Base-by-base conservation (phyloP, 441 rosid genomes). In the Bruguiera hainesii region DNA sequence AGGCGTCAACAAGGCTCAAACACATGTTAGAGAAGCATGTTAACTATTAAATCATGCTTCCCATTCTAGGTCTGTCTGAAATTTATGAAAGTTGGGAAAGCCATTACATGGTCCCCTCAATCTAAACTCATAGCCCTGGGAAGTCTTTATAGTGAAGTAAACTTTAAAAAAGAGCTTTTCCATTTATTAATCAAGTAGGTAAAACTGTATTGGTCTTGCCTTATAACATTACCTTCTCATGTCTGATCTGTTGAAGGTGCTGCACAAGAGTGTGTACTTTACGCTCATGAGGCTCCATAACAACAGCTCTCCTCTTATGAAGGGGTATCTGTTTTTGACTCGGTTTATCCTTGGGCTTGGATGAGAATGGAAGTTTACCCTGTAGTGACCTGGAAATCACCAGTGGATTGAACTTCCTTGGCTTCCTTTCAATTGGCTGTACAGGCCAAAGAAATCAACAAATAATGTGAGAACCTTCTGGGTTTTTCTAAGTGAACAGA, bases 391-490 rank as follows among this genome's bases (percentile, higher is more conserved):
- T 87, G 7, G 97, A 85, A 73, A 89, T 81, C 69, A 83, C 85
- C 84, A 94, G 52, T 26, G 89, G 85, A 59, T 85, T 87, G 90
- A 91, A 94, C 78, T 86, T 91, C 76, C 78, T 86, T 7, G 48
- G 53, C 79, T 74, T 89, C 78, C 98, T 86, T 78, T 84, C 93
- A 76, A 91, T 83, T 56, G 90, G 84, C 97, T 90, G 87, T 65
- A 71, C 58, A 25, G 67, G 63, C 67, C 48, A 76, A 63, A 59
- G 10, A 73, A 71, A 56, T 50, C 29, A 6, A 53, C 0, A 33
- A 72, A 66, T 51, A 15, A 58, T 0, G 62, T 25, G 23, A 9
- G 9, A 26, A 64, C 30, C 6, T 19, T 23, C 7, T 31, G 9
- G 20, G 31, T 6, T 2, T 56, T 29, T 8, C 20, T 25, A 20